Conservation (phyloP, 441 rosid genomes). For the Oxalis stricta region DNA sequence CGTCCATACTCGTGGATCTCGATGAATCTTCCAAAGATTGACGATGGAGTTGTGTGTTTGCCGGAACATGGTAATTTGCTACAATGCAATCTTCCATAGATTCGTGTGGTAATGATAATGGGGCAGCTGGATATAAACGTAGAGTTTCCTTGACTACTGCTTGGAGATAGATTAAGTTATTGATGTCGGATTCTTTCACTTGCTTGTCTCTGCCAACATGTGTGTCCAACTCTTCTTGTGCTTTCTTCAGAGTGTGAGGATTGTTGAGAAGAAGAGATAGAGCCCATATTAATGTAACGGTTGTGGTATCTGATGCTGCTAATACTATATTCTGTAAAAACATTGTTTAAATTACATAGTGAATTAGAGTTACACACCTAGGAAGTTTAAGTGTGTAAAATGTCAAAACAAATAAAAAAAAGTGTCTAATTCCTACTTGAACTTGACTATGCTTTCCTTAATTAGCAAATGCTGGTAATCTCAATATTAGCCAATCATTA, state of each 20-base stretch:
- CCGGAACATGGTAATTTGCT: slow-evolving; percentile 13
- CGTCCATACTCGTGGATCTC: slow-evolving; percentile 6
- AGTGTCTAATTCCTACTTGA: too few relatives aligned
- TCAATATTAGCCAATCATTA: too few relatives aligned
- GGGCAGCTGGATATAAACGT: slow-evolving; percentile 14
- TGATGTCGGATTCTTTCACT: slow-evolving; percentile 13
- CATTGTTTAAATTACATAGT: too few relatives aligned
- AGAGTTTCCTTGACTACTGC: slow-evolving; percentile 18
- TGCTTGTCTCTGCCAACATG: slow-evolving; percentile 8
- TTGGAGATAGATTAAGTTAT: slow-evolving; percentile 13
- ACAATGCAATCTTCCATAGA: slow-evolving; percentile 13
- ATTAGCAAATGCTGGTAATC: too few relatives aligned
- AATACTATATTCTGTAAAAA: background rate
- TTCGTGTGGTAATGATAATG: slow-evolving; percentile 12
- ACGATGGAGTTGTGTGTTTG: slow-evolving; percentile 9
- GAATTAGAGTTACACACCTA: too few relatives aligned
- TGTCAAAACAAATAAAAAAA: too few relatives aligned
- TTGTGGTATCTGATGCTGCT: slow-evolving; percentile 13
- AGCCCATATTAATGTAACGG: slow-evolving; percentile 15
- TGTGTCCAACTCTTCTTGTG: slow-evolving; percentile 15
- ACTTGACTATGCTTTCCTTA: too few relatives aligned
- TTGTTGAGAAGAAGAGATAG: slow-evolving; percentile 15
- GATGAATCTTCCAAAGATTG: slow-evolving; percentile 10
- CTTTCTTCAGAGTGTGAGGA: slow-evolving; percentile 5
- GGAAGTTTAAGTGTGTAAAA: too few relatives aligned